These are phyloP conservation scores for Neurospora sp. DNA, from an alignment of 495 filamentous ascomycete species.

Conservation along the genomic window DNA sequence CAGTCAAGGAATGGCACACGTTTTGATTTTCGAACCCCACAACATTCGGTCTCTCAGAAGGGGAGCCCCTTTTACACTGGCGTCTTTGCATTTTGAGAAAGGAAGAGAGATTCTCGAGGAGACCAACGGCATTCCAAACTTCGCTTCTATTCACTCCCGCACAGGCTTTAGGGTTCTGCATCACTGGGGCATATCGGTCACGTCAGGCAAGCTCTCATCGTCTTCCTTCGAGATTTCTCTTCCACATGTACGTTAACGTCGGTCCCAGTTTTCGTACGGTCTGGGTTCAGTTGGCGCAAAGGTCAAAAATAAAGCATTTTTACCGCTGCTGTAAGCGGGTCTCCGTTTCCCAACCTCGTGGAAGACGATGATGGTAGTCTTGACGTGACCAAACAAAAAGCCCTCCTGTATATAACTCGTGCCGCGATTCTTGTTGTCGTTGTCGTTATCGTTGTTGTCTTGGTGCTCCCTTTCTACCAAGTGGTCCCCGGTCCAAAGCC, in stretches of 20 bases:
- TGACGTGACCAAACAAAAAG: constrained; percentile 32
- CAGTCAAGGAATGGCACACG: constrained; percentile 8
- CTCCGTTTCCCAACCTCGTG: constrained; percentile 28
- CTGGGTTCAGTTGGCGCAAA: constrained; percentile 27
- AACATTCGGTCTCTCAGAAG: constrained; percentile 8
- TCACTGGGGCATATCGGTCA: constrained; percentile 31
- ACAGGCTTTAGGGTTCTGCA: constrained; percentile 12
- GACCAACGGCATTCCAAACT: neutral
- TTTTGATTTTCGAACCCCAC: constrained; percentile 15
- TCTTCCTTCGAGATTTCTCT: constrained; percentile 47
- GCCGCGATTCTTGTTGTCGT: neutral
- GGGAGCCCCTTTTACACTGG: constrained; percentile 13
- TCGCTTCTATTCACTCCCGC: constrained; percentile 1
- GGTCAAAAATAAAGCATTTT: constrained; percentile 45
- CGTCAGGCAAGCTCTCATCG: constrained; percentile 55
- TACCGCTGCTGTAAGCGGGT: constrained; percentile 28
- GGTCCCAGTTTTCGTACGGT: constrained; percentile 34
- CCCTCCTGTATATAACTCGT: constrained; percentile 26
- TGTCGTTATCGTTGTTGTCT: constrained; percentile 9
- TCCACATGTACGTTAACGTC: constrained; percentile 69
- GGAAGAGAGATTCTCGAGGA: neutral
- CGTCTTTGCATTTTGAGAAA: constrained; percentile 23
- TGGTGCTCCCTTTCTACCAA: constrained; percentile 9
- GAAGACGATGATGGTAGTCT: constrained; percentile 47
- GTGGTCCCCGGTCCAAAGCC: constrained; percentile 9